phyloP scores from a whole-genome alignment of 2,329 filamentous ascomycete species.

The Microsporum audouinii region DNA sequence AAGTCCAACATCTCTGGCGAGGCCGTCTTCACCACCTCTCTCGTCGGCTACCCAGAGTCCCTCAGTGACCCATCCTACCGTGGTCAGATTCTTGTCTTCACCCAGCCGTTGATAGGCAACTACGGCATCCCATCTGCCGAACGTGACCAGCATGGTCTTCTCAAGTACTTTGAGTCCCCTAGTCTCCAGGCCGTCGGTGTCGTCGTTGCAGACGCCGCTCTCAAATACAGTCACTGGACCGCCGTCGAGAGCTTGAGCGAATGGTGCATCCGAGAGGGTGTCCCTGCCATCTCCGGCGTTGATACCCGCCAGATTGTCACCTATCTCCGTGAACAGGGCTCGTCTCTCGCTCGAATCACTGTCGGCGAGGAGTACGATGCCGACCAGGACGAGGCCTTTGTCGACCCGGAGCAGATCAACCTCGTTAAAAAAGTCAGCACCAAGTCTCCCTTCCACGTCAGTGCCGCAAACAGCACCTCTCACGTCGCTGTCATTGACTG shows the following conservation, averaged over 20 bases:
- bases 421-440: conserved; percentile 92
- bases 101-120: conserved; percentile 94
- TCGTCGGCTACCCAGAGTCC: conserved; percentile 94
- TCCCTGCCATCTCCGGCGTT: conserved; percentile 91
- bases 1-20: conserved; percentile 95
- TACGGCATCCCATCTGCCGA: conserved; percentile 85
- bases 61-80: conserved; percentile 59
- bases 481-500: conserved; percentile 95
- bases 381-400: conserved; percentile 90
- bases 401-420: conserved; percentile 94
- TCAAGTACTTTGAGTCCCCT: conserved; percentile 97
- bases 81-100: conserved; percentile 92
- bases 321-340: conserved; percentile 88
- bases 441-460: conserved; percentile 93
- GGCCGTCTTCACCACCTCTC: conserved; percentile 95
- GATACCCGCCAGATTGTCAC: conserved; percentile 97
- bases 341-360: conserved; percentile 85
- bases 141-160: conserved; percentile 76
- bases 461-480: conserved; percentile 67
- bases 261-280: conserved; percentile 93
- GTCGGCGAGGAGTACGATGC: conserved; percentile 97
- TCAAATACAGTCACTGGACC: conserved; percentile 97
- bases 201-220: conserved; percentile 86
- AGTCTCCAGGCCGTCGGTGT: conserved; percentile 95
- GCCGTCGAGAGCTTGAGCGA: conserved; percentile 85